Conservation (phyloP, 106 monocot species). For the Platanthera zijinensis region DNA sequence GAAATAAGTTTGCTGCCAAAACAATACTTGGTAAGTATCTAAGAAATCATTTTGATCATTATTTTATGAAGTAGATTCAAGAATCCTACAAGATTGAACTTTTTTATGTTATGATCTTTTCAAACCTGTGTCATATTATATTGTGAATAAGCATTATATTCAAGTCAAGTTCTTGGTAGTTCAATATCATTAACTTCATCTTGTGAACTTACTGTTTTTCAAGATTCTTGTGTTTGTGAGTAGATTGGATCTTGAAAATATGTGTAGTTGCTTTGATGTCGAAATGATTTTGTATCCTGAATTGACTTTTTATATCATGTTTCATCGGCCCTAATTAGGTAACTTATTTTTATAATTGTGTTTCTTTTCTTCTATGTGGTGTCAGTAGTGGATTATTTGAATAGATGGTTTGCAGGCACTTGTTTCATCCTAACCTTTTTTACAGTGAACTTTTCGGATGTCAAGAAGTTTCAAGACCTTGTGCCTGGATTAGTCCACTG, state of each 20-base stretch:
- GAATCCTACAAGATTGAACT: neutral
- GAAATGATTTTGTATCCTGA: neutral
- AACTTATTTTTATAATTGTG: neutral
- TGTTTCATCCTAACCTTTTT: neutral
- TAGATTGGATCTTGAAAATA: neutral
- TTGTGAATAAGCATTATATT: too few species aligned
- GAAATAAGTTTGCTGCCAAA: too few species aligned
- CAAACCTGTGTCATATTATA: too few species aligned
- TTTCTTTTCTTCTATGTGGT: neutral
- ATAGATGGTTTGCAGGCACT: neutral
- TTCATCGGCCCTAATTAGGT: neutral
- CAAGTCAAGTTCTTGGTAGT: too few species aligned
- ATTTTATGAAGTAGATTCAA: neutral
- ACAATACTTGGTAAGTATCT: too few species aligned
- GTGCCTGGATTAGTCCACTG: constrained; percentile 57
- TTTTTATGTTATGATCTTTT: too few species aligned
- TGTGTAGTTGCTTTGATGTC: neutral
- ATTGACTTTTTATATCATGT: neutral
- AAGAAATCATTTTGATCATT: too few species aligned
- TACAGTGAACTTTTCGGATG: constrained; percentile 27
- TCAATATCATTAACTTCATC: too few species aligned
- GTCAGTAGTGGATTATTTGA: neutral
- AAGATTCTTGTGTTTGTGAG: neutral
- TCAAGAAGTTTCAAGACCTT: constrained; percentile 60
- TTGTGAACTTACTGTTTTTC: neutral